A percentile compares a stretch with the other conserved stretches of the same genome.
Conservation (phyloP, 1,284 basidiomycete species). For the Xerocomus amazonicus region DNA sequence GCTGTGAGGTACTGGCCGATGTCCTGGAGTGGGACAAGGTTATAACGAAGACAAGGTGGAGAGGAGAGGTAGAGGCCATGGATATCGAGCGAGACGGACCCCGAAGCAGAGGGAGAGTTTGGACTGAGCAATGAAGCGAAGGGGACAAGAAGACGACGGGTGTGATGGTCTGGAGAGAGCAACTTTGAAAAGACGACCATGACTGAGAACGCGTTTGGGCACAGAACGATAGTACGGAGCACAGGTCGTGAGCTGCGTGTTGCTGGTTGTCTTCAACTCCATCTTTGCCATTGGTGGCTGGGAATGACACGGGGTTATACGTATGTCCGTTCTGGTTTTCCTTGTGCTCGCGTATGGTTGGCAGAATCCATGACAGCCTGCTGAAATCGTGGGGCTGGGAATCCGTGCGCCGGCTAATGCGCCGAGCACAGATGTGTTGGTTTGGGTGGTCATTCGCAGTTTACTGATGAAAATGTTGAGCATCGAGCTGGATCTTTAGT, state of each 20-base stretch:
- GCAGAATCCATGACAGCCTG: slow-evolving; percentile 39
- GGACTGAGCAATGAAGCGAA: too few relatives aligned
- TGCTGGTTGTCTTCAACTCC: slow-evolving; percentile 34
- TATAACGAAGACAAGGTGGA: too few relatives aligned
- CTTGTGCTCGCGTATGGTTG: not conserved
- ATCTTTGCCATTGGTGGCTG: slow-evolving; percentile 34
- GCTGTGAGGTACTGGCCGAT: too few relatives aligned
- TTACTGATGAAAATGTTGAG: slow-evolving; percentile 14
- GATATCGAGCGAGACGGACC: too few relatives aligned
- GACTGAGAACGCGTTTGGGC: too few relatives aligned
- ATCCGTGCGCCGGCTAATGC: slow-evolving; percentile 69
- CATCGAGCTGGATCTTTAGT: slow-evolving; percentile 61
- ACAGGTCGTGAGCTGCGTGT: slow-evolving; percentile 47
- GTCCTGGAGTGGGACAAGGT: too few relatives aligned
- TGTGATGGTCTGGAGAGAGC: too few relatives aligned
- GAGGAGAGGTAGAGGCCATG: too few relatives aligned
- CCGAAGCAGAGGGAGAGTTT: too few relatives aligned
- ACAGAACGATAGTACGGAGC: too few relatives aligned
- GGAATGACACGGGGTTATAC: slow-evolving; percentile 69
- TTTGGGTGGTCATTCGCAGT: not conserved
- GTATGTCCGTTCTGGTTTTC: slow-evolving; percentile 33
- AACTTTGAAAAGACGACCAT: too few relatives aligned
- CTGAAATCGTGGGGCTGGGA: slow-evolving; percentile 62
- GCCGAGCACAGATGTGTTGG: slow-evolving; percentile 44
- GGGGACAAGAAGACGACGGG: too few relatives aligned